Evolutionary conservation across 805 yeast species (phyloP), one percentile per base, ranked within the genome.

Genomic region (Saturnispora mendoncae): DNA sequence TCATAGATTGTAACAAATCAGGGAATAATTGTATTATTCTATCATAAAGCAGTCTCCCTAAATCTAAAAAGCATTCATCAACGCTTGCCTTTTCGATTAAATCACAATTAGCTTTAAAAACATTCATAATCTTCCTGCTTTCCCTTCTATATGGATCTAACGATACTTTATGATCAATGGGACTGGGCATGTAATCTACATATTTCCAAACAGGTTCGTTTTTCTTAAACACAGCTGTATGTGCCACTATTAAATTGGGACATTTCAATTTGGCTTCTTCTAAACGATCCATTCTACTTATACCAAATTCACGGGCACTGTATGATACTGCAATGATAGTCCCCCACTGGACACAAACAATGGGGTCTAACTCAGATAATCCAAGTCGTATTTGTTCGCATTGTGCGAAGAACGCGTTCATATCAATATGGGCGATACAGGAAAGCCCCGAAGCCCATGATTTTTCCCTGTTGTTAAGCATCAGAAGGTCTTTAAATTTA

Each of bases 391-490:
- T 65, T 50, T 82, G 90, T 53, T 92, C 97, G 24, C 81, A 92
- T 56, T 92, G 98, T 0, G 98, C 95, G 61, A 84, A 92, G 59
- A 88, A 92, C 10, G 97, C 97, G 62, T 92, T 94, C 52, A 86
- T 73, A 61, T 92, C 98, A 19, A 92, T 72, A 52, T 87, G 94
- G 6, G 82, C 87, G 29, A 92, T 73, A 19, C 83, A 82, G 0
- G 95, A 69, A 9, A 90, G 64, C 2, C 90, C 85, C 46, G 87
- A 78, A 6, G 54, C 51, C 56, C 73, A 78, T 2, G 92, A 65
- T 10, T 60, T 65, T 2, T 53, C 48, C 1, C 65, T 62, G 36
- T 73, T 67, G 37, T 68, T 65, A 13, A 84, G 59, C 33, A 67
- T 71, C 8, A 60, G 44, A 3, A 83, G 56, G 47, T 82, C 72